Percentiles rank a stretch among this genome's conserved stretches.
Conservation (phyloP, 257 asterid genomes). For the Przewalskia tangutica region DNA sequence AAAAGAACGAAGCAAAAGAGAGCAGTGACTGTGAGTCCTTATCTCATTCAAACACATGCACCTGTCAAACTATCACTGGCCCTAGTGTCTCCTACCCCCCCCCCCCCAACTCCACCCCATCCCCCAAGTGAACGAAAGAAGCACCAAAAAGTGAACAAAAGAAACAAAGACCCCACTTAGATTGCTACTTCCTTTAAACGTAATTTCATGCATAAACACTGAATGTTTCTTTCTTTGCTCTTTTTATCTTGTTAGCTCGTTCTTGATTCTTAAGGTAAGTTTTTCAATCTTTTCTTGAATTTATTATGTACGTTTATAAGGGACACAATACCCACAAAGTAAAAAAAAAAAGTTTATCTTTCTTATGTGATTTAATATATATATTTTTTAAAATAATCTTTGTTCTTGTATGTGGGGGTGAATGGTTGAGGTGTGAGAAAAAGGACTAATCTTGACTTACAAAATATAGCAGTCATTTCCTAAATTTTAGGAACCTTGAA, state of each 20-base stretch:
- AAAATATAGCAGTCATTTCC: constrained; percentile 1
- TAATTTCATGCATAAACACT: not conserved
- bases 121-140: not conserved
- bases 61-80: not conserved
- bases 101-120: not conserved
- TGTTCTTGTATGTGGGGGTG: not conserved
- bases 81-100: not conserved
- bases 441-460: constrained; percentile 2
- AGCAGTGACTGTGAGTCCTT: not conserved
- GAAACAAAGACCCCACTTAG: not conserved
- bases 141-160: not conserved
- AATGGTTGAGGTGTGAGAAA: not conserved
- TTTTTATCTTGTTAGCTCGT: not conserved
- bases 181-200: not conserved
- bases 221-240: not conserved
- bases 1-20: not conserved
- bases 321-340: not conserved
- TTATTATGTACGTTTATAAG: not conserved
- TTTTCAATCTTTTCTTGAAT: not conserved
- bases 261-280: not conserved
- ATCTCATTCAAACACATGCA: not conserved
- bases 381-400: not conserved
- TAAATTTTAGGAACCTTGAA: not conserved
- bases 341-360: not conserved
- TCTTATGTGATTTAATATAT: not conserved